Percentiles rank a stretch among this genome's conserved stretches.
These are phyloP conservation scores for Ammopiptanthus mongolicus DNA, from an alignment of 306 rosid genomes.

Conservation along the genomic window DNA sequence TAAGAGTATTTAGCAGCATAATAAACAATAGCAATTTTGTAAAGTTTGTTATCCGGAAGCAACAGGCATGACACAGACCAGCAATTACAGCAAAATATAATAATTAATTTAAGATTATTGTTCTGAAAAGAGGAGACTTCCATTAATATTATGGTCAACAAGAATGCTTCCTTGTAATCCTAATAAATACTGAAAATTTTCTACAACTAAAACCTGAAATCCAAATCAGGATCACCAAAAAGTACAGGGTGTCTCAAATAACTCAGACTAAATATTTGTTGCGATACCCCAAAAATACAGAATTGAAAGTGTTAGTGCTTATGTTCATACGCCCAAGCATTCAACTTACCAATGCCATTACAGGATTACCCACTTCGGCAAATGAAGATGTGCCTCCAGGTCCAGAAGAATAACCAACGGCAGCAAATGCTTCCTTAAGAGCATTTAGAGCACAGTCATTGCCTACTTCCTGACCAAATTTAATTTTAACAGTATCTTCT, in stretches of 20 bases:
- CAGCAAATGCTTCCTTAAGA: constrained; percentile 82
- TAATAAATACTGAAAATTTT: not conserved
- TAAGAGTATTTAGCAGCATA: constrained; percentile 6
- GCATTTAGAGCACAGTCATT: constrained; percentile 63
- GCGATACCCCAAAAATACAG: not conserved
- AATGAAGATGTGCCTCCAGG: constrained; percentile 69
- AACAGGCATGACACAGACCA: constrained; percentile 6
- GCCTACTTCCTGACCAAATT: constrained; percentile 36
- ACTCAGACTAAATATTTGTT: not conserved
- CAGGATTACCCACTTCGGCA: constrained; percentile 87
- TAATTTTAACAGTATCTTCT: constrained; percentile 41
- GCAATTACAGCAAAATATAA: constrained; percentile 13
- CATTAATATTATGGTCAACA: not conserved
- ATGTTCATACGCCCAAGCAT: not conserved
- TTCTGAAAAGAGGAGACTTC: not conserved
- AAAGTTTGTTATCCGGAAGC: not conserved
- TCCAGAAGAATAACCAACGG: constrained; percentile 59
- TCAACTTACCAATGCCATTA: constrained; percentile 83
- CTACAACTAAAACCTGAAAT: not conserved
- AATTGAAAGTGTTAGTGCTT: not conserved
- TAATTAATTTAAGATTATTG: not conserved
- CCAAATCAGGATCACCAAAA: not conserved
- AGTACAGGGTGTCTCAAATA: not conserved
- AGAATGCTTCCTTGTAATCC: no score
- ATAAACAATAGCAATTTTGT: constrained; percentile 11